Percentiles rank a stretch among this genome's conserved stretches.
Conservation (phyloP, 768 basidiomycete genomes). For the Boletus vinaceobasis region DNA sequence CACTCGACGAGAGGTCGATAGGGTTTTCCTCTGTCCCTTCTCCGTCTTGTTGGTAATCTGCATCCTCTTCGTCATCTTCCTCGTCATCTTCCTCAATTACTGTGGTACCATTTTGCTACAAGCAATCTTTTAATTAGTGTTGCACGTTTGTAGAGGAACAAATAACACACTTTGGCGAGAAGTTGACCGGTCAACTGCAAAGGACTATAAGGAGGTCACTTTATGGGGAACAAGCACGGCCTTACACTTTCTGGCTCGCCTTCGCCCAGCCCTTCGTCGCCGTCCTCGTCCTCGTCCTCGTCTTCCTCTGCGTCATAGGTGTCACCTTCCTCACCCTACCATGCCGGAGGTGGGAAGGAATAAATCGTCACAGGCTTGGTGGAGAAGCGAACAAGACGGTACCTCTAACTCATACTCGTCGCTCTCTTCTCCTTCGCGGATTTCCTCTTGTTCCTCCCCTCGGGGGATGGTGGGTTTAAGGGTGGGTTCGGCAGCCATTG, state of each 20-base stretch:
- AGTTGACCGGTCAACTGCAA: slow-evolving; percentile 26
- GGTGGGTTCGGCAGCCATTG: slow-evolving; percentile 23
- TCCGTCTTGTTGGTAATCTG: slow-evolving; percentile 14
- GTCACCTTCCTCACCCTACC: slow-evolving; percentile 19
- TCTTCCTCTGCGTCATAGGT: not conserved
- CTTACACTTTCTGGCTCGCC: slow-evolving; percentile 12
- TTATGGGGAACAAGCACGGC: not conserved
- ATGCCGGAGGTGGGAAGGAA: not conserved
- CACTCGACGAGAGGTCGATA: slow-evolving; percentile 7
- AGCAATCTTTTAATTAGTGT: not conserved
- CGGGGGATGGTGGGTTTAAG: slow-evolving; percentile 3
- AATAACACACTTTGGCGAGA: slow-evolving; percentile 15
- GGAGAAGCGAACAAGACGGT: not conserved
- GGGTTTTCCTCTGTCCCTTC: slow-evolving; percentile 10
- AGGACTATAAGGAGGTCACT: slow-evolving; percentile 1
- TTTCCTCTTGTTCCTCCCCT: slow-evolving; percentile 6
- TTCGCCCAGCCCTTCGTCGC: not conserved
- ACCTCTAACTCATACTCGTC: slow-evolving; percentile 29
- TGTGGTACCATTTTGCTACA: slow-evolving; percentile 16
- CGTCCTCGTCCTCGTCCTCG: slow-evolving; percentile 18
- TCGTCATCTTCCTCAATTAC: slow-evolving; percentile 9
- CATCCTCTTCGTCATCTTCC: slow-evolving; percentile 21
- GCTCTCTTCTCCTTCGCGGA: slow-evolving; percentile 25
- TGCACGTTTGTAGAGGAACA: not conserved
- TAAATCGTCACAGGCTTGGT: not conserved